Percentiles rank a stretch among this genome's conserved stretches.
These are phyloP conservation scores for Vanrija sp. DNA, from an alignment of 1,284 basidiomycete genomes.

Conservation along the genomic window DNA sequence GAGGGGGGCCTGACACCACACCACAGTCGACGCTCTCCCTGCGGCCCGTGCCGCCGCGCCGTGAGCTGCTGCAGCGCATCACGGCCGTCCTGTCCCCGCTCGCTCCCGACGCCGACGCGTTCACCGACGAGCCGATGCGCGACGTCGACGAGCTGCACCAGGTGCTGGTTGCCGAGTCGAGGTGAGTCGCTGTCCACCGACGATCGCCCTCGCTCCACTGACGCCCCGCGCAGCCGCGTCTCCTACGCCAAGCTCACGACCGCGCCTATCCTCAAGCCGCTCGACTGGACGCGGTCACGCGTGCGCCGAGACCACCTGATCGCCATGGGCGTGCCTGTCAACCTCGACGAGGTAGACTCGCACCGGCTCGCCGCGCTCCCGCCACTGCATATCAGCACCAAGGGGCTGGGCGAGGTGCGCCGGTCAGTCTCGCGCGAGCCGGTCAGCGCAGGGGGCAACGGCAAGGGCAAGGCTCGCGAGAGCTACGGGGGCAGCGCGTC, in stretches of 20 bases:
- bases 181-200: constrained; percentile 52
- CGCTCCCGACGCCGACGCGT: constrained; percentile 54
- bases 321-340: constrained; percentile 83
- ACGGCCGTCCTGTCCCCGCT: constrained; percentile 63
- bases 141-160: constrained; percentile 74
- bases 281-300: constrained; percentile 86
- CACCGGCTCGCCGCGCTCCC: constrained; percentile 67
- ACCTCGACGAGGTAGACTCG: constrained; percentile 81
- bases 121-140: constrained; percentile 69
- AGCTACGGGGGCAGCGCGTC: not conserved
- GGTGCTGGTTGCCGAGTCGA: constrained; percentile 62
- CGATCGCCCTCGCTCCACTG: constrained; percentile 11
- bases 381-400: constrained; percentile 71
- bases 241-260: constrained; percentile 61
- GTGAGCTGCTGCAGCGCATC: constrained; percentile 61
- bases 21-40: constrained; percentile 62
- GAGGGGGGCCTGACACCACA: not conserved
- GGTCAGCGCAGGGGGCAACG: constrained; percentile 53
- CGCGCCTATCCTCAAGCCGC: constrained; percentile 58
- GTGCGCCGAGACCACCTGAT: constrained; percentile 84
- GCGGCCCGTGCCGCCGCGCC: constrained; percentile 60
- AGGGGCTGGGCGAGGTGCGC: not conserved
- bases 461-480: constrained; percentile 24
- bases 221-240: constrained; percentile 58
- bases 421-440: constrained; percentile 55